Evolutionary conservation across 306 rosid genomes (phyloP).

Genomic region (Acacia crassicarpa): DNA sequence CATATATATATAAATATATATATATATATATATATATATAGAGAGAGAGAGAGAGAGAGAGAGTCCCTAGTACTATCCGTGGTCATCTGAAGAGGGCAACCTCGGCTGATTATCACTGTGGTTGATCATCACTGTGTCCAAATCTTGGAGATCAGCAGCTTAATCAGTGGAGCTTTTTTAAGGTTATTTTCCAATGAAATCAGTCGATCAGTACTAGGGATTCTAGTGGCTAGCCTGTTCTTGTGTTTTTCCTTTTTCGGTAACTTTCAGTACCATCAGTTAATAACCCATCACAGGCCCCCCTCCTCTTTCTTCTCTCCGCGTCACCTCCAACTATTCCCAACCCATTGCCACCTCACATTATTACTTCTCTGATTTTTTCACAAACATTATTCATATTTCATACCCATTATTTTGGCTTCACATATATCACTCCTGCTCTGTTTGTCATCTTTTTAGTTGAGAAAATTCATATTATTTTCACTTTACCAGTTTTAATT

Average conservation of each 20-base stretch:
- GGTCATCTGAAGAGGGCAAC: too few relatives aligned
- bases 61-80: too few relatives aligned
- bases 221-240: conserved; percentile 39
- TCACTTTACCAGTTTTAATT: not conserved
- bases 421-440: conserved; percentile 20
- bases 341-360: conserved; percentile 39
- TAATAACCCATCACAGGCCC: conserved; percentile 44
- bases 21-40: too few relatives aligned
- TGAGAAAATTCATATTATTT: too few relatives aligned
- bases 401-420: conserved; percentile 7
- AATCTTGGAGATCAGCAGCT: conserved; percentile 21
- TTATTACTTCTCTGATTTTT: conserved; percentile 26
- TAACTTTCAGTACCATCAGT: conserved; percentile 42
- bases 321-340: conserved; percentile 32
- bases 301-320: conserved; percentile 13
- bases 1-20: too few relatives aligned
- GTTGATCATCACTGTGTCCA: conserved; percentile 23
- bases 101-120: too few relatives aligned
- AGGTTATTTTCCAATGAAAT: conserved; percentile 47
- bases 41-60: too few relatives aligned
- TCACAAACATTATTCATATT: not conserved
- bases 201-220: conserved; percentile 33
- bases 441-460: not conserved
- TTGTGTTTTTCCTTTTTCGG: conserved; percentile 42
- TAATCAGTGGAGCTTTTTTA: conserved; percentile 15